Base-by-base conservation (phyloP, 345 rosid species). In the Salix udensis region DNA sequence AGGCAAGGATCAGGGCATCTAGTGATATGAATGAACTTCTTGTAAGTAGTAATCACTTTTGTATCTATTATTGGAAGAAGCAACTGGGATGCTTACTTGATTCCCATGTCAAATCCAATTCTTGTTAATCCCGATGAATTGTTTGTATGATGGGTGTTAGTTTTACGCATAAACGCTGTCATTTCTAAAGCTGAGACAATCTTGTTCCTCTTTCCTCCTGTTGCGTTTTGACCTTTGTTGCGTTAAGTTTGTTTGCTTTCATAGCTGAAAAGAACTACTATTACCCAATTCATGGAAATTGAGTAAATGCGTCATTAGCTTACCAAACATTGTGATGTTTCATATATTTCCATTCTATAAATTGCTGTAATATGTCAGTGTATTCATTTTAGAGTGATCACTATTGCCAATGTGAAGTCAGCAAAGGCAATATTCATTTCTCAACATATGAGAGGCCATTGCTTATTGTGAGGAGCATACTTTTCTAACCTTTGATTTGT, bases 21-120 rank as follows among this genome's bases (percentile, higher is more conserved):
- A 90, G 94, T 65, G 91, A 93, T 84, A 93, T 95, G 97, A 95
- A 89, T 88, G 97, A 95, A 87, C 93, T 95, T 74, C 87, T 93
- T 83, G 97, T 91, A 73, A 84, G 93, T 84, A 74, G 76, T 65
- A 40, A 40, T 68, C 9, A n/a, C 34, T 65, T 55, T 76, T 28
- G 64, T 31, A 55, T 67, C 28, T 24, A 28, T 69, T 46, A 23
- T 70, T 65, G 37, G 19, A 37, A 55, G 65, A 40, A 67, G 19
- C 37, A 28, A 77, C 23, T 7, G 39, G 14, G 74, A 36, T 68
- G 50, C 76, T 60, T 70, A 16, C 53, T 67, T 50, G 72, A 40
- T 18, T 50, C 53, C 72, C 18, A 67, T 55, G 44, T 74, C 64
- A 74, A 68, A 68, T 61, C 48, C 67, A 60, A 58, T 58, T 72